A percentile compares a stretch with the other conserved stretches of the same genome.
phyloP scores from a whole-genome alignment of 805 yeast genomes.

The Schwanniomyces pseudopolymorphus region DNA sequence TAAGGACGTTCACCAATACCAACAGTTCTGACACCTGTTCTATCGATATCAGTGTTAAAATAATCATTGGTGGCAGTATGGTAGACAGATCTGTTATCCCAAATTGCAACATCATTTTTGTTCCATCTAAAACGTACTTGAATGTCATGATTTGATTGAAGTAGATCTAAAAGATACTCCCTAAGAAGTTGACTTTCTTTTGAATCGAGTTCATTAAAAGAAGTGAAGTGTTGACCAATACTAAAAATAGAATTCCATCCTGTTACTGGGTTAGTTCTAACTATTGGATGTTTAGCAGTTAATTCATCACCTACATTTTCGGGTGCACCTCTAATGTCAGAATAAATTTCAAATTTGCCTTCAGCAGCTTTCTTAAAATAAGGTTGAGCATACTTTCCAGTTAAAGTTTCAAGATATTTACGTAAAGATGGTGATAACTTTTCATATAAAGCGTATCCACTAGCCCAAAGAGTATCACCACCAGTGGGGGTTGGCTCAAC shows the following conservation, averaged over 20 bases:
- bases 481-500: conserved; percentile 50
- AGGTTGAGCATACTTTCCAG: conserved; percentile 7
- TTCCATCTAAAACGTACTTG: conserved; percentile 52
- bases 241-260: conserved; percentile 24
- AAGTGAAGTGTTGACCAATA: conserved; percentile 21
- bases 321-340: conserved; percentile 22
- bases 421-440: conserved; percentile 48
- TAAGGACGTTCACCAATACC: conserved; percentile 10
- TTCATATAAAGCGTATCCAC: conserved; percentile 54
- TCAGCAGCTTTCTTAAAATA: conserved; percentile 25
- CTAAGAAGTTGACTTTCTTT: conserved; percentile 36
- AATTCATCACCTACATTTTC: conserved; percentile 16
- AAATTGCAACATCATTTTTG: conserved; percentile 43
- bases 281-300: conserved; percentile 23
- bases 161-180: conserved; percentile 40
- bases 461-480: conserved; percentile 57
- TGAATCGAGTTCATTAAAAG: conserved; percentile 7
- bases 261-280: conserved; percentile 31
- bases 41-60: conserved; percentile 1
- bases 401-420: conserved; percentile 6
- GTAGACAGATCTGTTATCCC: conserved; percentile 55
- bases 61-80: conserved; percentile 11
- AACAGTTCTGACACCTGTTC: conserved; percentile 10
- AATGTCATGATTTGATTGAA: conserved; percentile 48
- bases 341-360: conserved; percentile 27